These are phyloP conservation scores for Mycena vitilis DNA, from an alignment of 768 basidiomycete species.

Conservation along the genomic window DNA sequence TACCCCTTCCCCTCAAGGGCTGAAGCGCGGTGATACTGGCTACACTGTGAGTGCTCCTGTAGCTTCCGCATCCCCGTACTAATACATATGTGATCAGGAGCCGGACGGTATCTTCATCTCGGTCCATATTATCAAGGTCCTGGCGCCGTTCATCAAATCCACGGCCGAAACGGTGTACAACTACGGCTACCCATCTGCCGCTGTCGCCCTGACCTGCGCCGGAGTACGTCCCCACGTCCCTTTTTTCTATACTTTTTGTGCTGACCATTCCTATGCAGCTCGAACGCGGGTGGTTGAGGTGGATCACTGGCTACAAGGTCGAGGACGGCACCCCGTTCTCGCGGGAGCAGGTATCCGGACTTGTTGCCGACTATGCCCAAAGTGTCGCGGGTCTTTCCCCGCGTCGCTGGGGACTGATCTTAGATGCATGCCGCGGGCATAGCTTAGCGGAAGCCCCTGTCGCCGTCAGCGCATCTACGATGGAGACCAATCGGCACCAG, in stretches of 20 bases:
- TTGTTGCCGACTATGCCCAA: neutral
- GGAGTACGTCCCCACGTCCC: constrained; percentile 1
- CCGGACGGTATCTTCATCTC: constrained; percentile 3
- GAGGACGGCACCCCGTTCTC: neutral
- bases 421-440: neutral
- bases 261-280: neutral
- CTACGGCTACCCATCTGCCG: neutral
- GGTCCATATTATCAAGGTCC: neutral
- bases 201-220: neutral
- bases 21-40: neutral
- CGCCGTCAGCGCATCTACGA: neutral
- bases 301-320: constrained; percentile 3
- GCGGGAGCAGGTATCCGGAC: neutral
- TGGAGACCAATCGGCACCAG: neutral
- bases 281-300: constrained; percentile 1
- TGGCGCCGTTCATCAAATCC: constrained; percentile 3
- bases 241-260: neutral
- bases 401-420: constrained; percentile 11
- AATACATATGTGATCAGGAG: neutral
- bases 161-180: neutral
- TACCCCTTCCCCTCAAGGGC: neutral
- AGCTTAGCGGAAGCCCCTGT: neutral
- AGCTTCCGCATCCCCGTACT: neutral
- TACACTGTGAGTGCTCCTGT: neutral
- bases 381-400: neutral